Base-by-base conservation (phyloP, 2,329 filamentous ascomycete species). In the Claviceps digitariae region DNA sequence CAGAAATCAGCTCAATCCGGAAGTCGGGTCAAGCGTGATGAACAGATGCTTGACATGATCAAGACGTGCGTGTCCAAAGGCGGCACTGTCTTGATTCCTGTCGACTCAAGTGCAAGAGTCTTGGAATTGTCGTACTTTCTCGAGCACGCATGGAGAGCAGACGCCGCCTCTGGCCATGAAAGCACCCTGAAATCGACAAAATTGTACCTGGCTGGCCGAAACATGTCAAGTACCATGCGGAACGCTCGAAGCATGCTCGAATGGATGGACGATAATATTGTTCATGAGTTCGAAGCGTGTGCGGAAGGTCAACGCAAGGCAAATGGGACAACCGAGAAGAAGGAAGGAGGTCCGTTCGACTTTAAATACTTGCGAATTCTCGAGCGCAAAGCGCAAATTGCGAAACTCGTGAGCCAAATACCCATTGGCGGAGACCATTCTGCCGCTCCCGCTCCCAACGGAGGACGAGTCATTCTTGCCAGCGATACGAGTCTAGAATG, bases 261-360 rank as follows among this genome's bases (percentile, higher is more conserved):
- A 65, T 98, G 93, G 93, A 97, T 98, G 90, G 90, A 97, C 64
- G 90, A 96, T 63, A 85, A 83, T 54, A 94, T 98, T 55, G 86
- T 95, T 44, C 83, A 90, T 52, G 91, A 97, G 62, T 94, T 95
- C 57, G 90, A 95, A 65, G 82, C 84, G 15, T 75, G 83, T 48
- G 78, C 76, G 2, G 78, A 81, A 57, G 73, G 69, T 3, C 72
- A 75, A 57, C 64, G 70, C 3, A 74, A 71, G 55, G 69, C 72
- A 8, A 72, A 73, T 12, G 68, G 71, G 0, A 67, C 72, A 13
- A 72, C 70, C 27, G 70, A 72, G 15, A 81, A 75, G 60, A 78
- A 78, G 57, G 72, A 74, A 38, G 76, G 74, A 2, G 86, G 87
- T 0, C 90, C 93, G 0, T 95, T 98, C 58, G 90, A 95, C 59